Evolutionary conservation across 169 alveolate species (phyloP), one percentile per base, ranked within the genome.

Genomic region (Eimeria zaria): DNA sequence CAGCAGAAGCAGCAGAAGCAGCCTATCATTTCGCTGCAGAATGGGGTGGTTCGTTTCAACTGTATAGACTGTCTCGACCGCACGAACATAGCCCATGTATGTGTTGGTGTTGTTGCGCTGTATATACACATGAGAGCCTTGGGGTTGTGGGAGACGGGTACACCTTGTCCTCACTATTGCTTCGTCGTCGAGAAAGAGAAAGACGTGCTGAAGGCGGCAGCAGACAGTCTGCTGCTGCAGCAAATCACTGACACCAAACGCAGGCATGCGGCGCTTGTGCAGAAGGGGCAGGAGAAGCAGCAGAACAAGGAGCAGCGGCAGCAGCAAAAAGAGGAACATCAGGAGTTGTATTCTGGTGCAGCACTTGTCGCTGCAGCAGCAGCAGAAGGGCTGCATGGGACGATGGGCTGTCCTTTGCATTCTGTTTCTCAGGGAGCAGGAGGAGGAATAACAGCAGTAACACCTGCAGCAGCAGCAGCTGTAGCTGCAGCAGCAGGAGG

Each of bases 11-110:
- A 27, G 51, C 84, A 74, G 12, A 7, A 51, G 60, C 76, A 64
- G 76, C n/a, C 48, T 18, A 14, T 18, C 20, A 27, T 24, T 9
- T 44, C 41, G 73, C 55, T 97, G 33, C 99, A 99, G 96, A 85
- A 96, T 84, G 99, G 99, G 2, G 98, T 98, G 36, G 97, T 99
- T 53, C 98, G 99, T 83, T 98, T 99, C 64, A 99, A 99, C 97
- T 99, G 99, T 96, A 98, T 99, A 95, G 99, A 99, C 97, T 99
- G 99, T 81, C 97, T 99, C 41, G 99, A 99, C 95, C 98, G 99
- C 88, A 99, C 99, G 0, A 99, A 99, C 81, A 71, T 96, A 33
- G 95, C 96, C n/a, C 96, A 91, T 46, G 89, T 84, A 33, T 64
- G 92, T 24, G 30, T 96, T 9, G 94, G 96, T 6, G 85, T 78